Base-by-base conservation (phyloP, 495 filamentous ascomycete species). In the Aspergillus biplanus region DNA sequence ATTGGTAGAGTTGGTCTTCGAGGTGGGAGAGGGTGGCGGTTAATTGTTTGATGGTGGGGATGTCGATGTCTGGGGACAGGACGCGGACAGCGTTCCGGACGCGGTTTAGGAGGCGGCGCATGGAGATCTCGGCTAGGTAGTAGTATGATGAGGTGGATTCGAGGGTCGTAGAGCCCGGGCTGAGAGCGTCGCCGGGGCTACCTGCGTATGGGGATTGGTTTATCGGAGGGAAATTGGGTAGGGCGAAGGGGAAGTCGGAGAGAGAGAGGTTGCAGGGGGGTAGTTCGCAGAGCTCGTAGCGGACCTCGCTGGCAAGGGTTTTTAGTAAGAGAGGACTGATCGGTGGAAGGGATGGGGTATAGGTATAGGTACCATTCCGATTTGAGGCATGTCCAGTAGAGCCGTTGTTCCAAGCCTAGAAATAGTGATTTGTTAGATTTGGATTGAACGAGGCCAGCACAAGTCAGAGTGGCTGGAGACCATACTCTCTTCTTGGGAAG, bases 361-460 rank as follows among this genome's bases (percentile, higher is more conserved):
- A 53, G 6, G 11, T 21, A 27, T 4, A 53, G 8, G 33, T 59
- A 72, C 69, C 74, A 78, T 70, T 76, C 73, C 7, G 75, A 74
- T 61, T 78, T 78, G 33, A 78, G 69, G 44, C 74, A 76, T 35
- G 75, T 78, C 75, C 75, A 78, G 61, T 78, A 78, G 11, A 78
- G 70, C 33, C 74, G 69, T 56, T 78, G 75, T 58, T 75, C 73
- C 27, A 78, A 62, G 63, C 71, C 71, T 73, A 11, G 21, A n/a
- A 58, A n/a, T 3, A 27, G 21, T 27, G 21, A 21, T 12, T 4
- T 34, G 52, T 55, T 46, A 55, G 52, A 12, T 46, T 46, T 7
- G 6, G 9, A n/a, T 12, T 16, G 13, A 33, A 11, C 39, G 5
- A 46, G 6, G 7, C 47, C 6, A 8, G 11, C n/a, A 11, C 7